Evolutionary conservation across 2,329 filamentous ascomycete species (phyloP).

Genomic region (Microdochium trichocladiopsis): DNA sequence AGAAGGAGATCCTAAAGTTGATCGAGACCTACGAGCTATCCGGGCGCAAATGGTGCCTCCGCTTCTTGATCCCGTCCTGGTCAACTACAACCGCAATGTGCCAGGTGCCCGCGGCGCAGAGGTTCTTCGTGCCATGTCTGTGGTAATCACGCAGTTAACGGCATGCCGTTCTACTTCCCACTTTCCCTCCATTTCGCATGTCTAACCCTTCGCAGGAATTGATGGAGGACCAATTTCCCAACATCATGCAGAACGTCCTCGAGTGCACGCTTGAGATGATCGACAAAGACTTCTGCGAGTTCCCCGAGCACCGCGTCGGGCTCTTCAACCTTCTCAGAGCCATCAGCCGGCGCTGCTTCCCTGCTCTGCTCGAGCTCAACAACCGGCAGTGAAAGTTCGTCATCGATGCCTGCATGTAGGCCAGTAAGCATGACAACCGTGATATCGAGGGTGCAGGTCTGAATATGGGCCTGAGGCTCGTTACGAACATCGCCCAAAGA

Average conservation of each 20-base stretch:
- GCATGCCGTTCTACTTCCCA: constrained; percentile 57
- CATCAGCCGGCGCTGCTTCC: constrained; percentile 97
- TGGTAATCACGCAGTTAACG: constrained; percentile 92
- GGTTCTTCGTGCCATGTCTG: constrained; percentile 95
- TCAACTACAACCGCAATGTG: constrained; percentile 97
- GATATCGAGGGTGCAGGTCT: constrained; percentile 94
- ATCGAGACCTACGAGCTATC: constrained; percentile 94
- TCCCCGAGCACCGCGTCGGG: constrained; percentile 97
- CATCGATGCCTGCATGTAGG: constrained; percentile 99
- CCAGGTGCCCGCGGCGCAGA: constrained; percentile 93
- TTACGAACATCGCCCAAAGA: constrained; percentile 96
- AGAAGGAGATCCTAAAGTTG: constrained; percentile 98
- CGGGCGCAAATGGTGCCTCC: constrained; percentile 93
- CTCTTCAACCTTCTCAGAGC: constrained; percentile 96
- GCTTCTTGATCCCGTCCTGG: constrained; percentile 83
- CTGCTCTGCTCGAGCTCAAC: constrained; percentile 85
- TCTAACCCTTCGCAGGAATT: constrained; percentile 50
- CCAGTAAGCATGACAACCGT: constrained; percentile 99
- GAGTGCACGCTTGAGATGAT: constrained; percentile 99
- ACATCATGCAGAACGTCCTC: constrained; percentile 97
- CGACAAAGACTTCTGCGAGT: constrained; percentile 99
- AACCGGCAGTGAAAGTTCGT: constrained; percentile 98
- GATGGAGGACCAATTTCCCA: constrained; percentile 97
- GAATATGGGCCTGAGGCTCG: constrained; percentile 96
- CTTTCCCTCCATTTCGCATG: constrained; percentile 10